Evolutionary conservation across 495 filamentous ascomycete genomes (phyloP), one percentile per base, ranked within the genome.

Genomic region (Aspergillus diversus): DNA sequence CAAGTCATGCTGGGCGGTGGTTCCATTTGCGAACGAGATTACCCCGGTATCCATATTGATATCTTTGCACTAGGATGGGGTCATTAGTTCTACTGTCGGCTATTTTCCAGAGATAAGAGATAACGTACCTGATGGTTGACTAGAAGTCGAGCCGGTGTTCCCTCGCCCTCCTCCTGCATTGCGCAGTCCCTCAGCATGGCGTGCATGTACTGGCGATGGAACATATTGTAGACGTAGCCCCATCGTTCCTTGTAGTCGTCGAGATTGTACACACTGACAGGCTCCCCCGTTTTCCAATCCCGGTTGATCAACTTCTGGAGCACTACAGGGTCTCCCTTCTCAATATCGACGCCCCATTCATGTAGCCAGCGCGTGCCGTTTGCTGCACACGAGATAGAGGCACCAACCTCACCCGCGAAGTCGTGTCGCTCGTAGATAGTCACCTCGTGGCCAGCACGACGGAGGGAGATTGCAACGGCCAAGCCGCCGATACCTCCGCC

Each of bases 401-500:
- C 78, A 2, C 78, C 78, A 0, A 81, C 77, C 60, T 81, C 78
- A 0, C 78, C 78, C 7, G 70, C 75, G 32, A 72, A 81, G 63
- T 81, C 77, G 5, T 73, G 67, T 33, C 69, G 73, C 48, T 81
- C 78, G 57, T 81, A 78, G 53, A 78, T 80, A 13, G 76, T 81
- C 13, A 91, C 88, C 5, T 74, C 65, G 67, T 90, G 87, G 39
- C 88, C 89, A n/a, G 87, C 82, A 31, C 89, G 83, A 11, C 81
- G 80, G 32, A 86, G 77, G 9, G 87, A 77, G 63, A 90, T 88
- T 1, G 87, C 86, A 3, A 83, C 83, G 9, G 83, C 83, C 51
- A 92, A 77, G 7, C 89, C 89, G n/a, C 86, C 86, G 35, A 92
- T 84, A 16, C 89, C 89, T 7, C 87, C 89, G 16, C 89, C 89